Conservation (phyloP, 805 yeast genomes). For the Metschnikowia proteae region DNA sequence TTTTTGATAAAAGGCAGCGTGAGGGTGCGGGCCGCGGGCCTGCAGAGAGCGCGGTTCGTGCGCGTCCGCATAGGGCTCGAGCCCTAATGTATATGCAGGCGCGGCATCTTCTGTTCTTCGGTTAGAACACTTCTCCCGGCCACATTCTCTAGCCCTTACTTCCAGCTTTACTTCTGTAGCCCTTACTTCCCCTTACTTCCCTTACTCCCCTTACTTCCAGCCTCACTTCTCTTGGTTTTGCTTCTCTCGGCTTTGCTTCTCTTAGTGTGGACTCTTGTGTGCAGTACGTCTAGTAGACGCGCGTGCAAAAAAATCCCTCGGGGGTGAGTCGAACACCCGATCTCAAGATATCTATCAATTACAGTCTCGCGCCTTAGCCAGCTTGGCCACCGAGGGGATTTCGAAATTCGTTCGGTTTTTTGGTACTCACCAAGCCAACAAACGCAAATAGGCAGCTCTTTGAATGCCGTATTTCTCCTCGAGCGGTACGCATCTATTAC, state of each 20-base stretch:
- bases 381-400: conserved; percentile 46
- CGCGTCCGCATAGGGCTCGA: conserved; percentile 8
- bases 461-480: too few relatives aligned
- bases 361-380: conserved; percentile 52
- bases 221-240: too few relatives aligned
- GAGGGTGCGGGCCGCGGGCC: neutral
- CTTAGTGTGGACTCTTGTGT: conserved; percentile 15
- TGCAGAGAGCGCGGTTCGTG: neutral
- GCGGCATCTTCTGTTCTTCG: too few relatives aligned
- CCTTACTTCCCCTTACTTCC: too few relatives aligned
- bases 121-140: too few relatives aligned
- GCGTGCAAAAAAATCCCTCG: conserved; percentile 35
- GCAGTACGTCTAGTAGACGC: conserved; percentile 6
- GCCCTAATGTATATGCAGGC: conserved; percentile 6
- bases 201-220: too few relatives aligned
- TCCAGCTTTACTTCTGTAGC: too few relatives aligned
- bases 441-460: too few relatives aligned
- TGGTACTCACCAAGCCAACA: too few relatives aligned
- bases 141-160: too few relatives aligned
- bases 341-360: conserved; percentile 44
- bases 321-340: conserved; percentile 53
- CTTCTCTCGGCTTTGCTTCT: conserved; percentile 14
- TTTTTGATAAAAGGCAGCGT: conserved; percentile 13
- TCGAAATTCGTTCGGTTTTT: neutral
- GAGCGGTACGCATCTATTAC: too few relatives aligned